phyloP scores from a whole-genome alignment of 768 basidiomycete genomes.

The Russula lepida region DNA sequence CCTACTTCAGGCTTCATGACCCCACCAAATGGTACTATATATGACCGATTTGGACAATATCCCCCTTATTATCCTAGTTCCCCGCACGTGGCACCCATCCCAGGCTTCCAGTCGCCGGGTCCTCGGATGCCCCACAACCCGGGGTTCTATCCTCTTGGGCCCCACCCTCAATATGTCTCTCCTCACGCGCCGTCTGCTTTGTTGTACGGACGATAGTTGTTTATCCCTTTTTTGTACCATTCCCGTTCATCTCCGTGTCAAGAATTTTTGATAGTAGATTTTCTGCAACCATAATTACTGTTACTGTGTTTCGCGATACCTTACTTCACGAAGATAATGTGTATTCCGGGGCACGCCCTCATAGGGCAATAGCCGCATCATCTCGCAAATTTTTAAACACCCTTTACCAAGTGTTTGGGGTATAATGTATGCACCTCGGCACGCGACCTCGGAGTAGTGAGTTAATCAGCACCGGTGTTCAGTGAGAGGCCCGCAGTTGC shows the following conservation, averaged over 20 bases:
- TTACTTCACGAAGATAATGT: background rate
- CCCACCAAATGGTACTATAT: background rate
- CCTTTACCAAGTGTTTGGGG: background rate
- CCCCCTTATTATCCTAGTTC: background rate
- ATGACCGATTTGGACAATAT: background rate
- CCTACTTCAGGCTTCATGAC: background rate
- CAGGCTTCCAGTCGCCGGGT: background rate
- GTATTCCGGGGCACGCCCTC: background rate
- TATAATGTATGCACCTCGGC: background rate
- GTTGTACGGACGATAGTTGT: conserved; percentile 3
- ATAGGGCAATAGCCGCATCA: background rate
- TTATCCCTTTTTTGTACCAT: background rate
- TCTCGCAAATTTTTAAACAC: background rate
- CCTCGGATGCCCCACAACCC: background rate
- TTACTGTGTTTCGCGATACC: background rate
- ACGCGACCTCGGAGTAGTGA: background rate
- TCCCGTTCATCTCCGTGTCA: background rate
- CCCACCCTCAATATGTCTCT: background rate
- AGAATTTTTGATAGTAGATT: background rate
- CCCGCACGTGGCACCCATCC: background rate
- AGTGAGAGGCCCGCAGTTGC: background rate
- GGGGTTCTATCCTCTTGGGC: background rate
- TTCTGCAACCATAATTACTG: background rate
- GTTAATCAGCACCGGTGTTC: background rate
- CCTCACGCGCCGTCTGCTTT: background rate